These are phyloP conservation scores for Rhododendron ovatum DNA, from an alignment of 148 eudicot species.

Conservation along the genomic window DNA sequence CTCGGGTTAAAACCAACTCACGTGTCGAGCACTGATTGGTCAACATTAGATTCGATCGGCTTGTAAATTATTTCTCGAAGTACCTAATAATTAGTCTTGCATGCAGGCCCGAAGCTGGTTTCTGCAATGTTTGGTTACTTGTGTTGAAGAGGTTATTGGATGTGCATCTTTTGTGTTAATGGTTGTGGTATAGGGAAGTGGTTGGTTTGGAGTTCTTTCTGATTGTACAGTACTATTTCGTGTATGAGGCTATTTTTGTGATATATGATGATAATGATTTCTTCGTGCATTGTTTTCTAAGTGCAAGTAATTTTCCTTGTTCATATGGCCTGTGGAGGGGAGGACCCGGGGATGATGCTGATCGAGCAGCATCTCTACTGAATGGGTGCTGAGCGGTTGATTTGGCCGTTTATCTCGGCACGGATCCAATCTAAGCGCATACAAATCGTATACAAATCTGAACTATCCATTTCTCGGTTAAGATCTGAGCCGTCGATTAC, in stretches of 20 bases:
- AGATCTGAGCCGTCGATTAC: too few species aligned
- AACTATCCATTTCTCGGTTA: too few species aligned
- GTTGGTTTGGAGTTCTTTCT: conserved; percentile 25
- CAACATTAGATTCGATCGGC: not conserved
- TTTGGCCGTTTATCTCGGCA: too few species aligned
- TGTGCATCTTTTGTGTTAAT: not conserved
- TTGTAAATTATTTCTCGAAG: not conserved
- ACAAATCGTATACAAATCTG: too few species aligned
- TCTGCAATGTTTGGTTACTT: not conserved
- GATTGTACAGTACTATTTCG: conserved; percentile 20
- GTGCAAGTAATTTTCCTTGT: not conserved
- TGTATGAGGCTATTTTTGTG: conserved; percentile 13
- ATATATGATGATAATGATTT: conserved; percentile 4
- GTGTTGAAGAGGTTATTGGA: not conserved
- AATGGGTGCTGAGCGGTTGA: too few species aligned
- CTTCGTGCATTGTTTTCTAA: not conserved
- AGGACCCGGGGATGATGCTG: too few species aligned
- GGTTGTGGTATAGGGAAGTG: conserved; percentile 26
- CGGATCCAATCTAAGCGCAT: too few species aligned
- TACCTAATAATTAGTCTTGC: not conserved
- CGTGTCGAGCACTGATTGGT: not conserved
- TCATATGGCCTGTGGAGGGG: not conserved
- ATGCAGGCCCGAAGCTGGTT: conserved; percentile 12
- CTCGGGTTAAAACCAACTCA: not conserved
- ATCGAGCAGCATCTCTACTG: too few species aligned